These are phyloP conservation scores for Pyrrhoderma lamaoense DNA, from an alignment of 1,284 basidiomycete genomes.

Conservation along the genomic window DNA sequence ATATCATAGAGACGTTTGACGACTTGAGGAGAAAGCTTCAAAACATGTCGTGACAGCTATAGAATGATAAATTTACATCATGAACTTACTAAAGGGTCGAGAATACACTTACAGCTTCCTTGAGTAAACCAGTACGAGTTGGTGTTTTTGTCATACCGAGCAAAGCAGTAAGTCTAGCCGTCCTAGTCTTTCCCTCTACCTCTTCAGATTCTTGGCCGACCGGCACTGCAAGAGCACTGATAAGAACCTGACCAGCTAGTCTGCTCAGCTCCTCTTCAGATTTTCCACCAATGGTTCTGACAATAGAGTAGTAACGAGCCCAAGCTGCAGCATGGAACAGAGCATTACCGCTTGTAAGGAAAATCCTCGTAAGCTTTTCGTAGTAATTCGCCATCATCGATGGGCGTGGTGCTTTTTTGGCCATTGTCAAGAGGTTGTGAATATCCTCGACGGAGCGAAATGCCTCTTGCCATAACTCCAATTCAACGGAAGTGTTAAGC, in stretches of 20 bases:
- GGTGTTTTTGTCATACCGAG: slow-evolving; percentile 84
- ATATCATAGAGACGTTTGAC: slow-evolving; percentile 85
- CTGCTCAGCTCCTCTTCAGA: slow-evolving; percentile 75
- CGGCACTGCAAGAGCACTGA: slow-evolving; percentile 91
- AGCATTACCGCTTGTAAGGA: slow-evolving; percentile 88
- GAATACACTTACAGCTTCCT: slow-evolving; percentile 64
- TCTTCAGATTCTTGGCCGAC: slow-evolving; percentile 68
- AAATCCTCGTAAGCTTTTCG: slow-evolving; percentile 96
- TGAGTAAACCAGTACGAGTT: slow-evolving; percentile 78
- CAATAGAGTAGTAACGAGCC: slow-evolving; percentile 75
- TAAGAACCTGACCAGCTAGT: slow-evolving; percentile 87
- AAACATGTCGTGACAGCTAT: slow-evolving; percentile 75
- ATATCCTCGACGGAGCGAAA: slow-evolving; percentile 99
- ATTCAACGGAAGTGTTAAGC: slow-evolving; percentile 95
- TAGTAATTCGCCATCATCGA: slow-evolving; percentile 99
- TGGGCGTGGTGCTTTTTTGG: slow-evolving; percentile 82
- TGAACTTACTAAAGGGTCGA: slow-evolving; percentile 8
- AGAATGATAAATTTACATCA: too few species aligned
- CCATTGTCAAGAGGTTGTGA: slow-evolving; percentile 90
- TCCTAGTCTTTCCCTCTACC: slow-evolving; percentile 70
- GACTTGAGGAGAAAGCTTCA: slow-evolving; percentile 72
- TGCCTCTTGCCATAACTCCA: slow-evolving; percentile 99
- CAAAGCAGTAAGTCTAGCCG: slow-evolving; percentile 76
- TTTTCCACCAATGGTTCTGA: slow-evolving; percentile 60
- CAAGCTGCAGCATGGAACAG: slow-evolving; percentile 97